A percentile compares a stretch with the other conserved stretches of the same genome.
These are phyloP conservation scores for Vigna reflexopilosa DNA, from an alignment of 306 rosid genomes.

Conservation along the genomic window DNA sequence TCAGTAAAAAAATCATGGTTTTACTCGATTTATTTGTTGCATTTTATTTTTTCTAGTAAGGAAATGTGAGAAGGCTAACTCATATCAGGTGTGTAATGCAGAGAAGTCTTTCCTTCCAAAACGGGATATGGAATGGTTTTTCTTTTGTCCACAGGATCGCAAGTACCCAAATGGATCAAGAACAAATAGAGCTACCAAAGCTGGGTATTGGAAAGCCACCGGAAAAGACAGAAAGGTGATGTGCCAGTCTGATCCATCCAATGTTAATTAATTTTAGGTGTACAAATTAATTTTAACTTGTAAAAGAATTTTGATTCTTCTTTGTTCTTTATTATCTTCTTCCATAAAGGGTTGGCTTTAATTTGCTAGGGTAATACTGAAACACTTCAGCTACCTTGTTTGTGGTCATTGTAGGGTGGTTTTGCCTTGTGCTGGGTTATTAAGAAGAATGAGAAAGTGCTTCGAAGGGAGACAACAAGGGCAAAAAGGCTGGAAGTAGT, in stretches of 20 bases:
- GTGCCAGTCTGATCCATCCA: constrained; percentile 55
- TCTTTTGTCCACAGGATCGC: constrained; percentile 88
- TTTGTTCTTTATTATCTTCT: background rate
- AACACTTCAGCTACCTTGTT: constrained; percentile 22
- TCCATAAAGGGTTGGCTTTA: background rate
- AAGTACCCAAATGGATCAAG: constrained; percentile 92
- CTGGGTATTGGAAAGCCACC: constrained; percentile 98
- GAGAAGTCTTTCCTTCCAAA: constrained; percentile 86
- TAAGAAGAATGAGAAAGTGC: constrained; percentile 73
- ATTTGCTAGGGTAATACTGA: background rate
- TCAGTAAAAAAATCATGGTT: constrained; percentile 32
- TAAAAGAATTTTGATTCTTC: background rate
- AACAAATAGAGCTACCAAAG: constrained; percentile 91
- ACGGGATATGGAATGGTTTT: constrained; percentile 92
- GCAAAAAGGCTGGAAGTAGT: constrained; percentile 52
- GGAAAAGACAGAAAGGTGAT: constrained; percentile 83
- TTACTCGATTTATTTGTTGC: background rate
- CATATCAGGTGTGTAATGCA: constrained; percentile 43
- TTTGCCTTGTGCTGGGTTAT: constrained; percentile 83
- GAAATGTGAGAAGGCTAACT: constrained; percentile 41
- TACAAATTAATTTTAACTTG: background rate
- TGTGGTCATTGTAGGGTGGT: constrained; percentile 60
- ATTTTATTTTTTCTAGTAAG: constrained; percentile 14
- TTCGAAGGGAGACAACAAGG: constrained; percentile 55
- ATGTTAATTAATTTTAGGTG: constrained; percentile 21